Percentiles rank a stretch among this genome's conserved stretches.
Evolutionary conservation across 805 yeast genomes (phyloP).

Genomic region (Helenozyma baotianmanensis): DNA sequence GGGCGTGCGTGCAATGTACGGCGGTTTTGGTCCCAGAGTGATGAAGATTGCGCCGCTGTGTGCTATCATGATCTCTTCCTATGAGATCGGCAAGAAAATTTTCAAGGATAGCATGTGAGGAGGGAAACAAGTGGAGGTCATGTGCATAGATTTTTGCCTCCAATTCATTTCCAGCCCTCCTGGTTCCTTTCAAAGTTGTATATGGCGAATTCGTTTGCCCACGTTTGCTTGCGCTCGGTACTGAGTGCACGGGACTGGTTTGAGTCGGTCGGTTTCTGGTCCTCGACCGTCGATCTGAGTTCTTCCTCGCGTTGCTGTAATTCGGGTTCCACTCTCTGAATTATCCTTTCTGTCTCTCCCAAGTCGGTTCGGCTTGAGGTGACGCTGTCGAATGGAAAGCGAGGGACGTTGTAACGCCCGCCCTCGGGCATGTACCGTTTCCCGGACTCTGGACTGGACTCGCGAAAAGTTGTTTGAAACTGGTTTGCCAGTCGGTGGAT

Average conservation of each 20-base stretch:
- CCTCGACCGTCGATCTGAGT: too few species aligned
- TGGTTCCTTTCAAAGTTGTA: constrained; percentile 10
- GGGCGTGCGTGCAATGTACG: constrained; percentile 80
- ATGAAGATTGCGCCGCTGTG: constrained; percentile 94
- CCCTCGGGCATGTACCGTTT: too few species aligned
- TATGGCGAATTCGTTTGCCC: constrained; percentile 4
- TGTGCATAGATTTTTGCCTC: constrained; percentile 1
- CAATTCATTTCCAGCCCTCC: constrained; percentile 9
- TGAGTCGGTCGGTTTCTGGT: too few species aligned
- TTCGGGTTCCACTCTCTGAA: not conserved
- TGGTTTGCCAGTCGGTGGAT: constrained; percentile 3
- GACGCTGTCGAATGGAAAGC: too few species aligned
- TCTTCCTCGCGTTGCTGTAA: not conserved
- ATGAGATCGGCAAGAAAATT: constrained; percentile 76
- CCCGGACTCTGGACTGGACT: too few species aligned
- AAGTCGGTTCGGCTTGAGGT: too few species aligned
- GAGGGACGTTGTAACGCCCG: too few species aligned
- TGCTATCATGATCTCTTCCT: constrained; percentile 96
- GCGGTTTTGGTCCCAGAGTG: constrained; percentile 81
- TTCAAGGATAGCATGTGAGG: constrained; percentile 22
- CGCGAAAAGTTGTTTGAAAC: too few species aligned
- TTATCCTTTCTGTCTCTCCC: not conserved
- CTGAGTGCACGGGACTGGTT: not conserved
- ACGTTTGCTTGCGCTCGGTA: not conserved
- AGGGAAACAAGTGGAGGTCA: too few species aligned